Evolutionary conservation across 345 rosid genomes (phyloP), one percentile per base, ranked within the genome.

Genomic region (Euclidium syriacum): DNA sequence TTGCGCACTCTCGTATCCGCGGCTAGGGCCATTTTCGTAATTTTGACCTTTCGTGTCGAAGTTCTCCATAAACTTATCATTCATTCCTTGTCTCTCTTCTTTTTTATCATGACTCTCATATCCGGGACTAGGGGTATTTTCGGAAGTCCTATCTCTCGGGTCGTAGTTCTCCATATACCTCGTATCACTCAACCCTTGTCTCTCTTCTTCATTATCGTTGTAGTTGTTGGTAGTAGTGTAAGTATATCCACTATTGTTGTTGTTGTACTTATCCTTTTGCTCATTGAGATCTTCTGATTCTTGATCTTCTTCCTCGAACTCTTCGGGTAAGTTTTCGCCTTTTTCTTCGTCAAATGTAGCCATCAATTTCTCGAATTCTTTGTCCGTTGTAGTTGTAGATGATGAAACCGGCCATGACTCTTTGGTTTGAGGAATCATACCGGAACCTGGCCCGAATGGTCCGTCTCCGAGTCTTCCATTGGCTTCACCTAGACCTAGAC

Each of bases 41-140:
- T n/a, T 50, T 20, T 49, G 71, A 14, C 71, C 75, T 23, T 48
- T 38, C 6, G 41, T 62, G 48, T 68, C 51, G 53, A 75, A 46
- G 40, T 77, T 75, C 47, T 62, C 83, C 73, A 77, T 10, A 46
- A 67, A 78, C 71, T 80, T 82, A 69, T 84, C 85, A 10, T 86
- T 86, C 87, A 77, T 80, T 26, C 87, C 94, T 56, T 81, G n/a
- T n/a, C n/a, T n/a, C n/a, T n/a, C n/a, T n/a, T n/a, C n/a, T n/a
- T n/a, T n/a, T n/a, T n/a, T n/a, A n/a, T n/a, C n/a, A n/a, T n/a
- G n/a, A 62, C 7, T 30, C 51, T 38, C 74, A 14, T 63, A 47
- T 18, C 64, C 29, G 8, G 49, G 70, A 7, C 12, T 57, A 19
- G 61, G 70, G 4, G 16, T 40, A 27, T 64, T 40, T 34, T 41